Percentiles rank a stretch among this genome's conserved stretches.
Conservation (phyloP, 768 basidiomycete species). For the Heimioporus sp. region DNA sequence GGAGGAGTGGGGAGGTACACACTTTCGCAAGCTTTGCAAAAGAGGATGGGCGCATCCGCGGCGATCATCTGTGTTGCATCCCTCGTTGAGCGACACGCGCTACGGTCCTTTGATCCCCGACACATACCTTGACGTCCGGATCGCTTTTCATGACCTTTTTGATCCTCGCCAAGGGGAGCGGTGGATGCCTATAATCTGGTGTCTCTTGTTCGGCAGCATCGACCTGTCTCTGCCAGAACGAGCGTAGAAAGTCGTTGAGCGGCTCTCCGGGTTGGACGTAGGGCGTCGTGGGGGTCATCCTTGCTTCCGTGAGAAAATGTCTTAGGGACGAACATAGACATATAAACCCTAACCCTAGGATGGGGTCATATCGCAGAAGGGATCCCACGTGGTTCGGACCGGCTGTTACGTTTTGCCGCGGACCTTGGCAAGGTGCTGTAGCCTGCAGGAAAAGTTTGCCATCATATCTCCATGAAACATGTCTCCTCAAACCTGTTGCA, state of each 20-base stretch:
- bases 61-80: slow-evolving; percentile 81
- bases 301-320: slow-evolving; percentile 18
- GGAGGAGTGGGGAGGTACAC: slow-evolving; percentile 32
- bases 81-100: slow-evolving; percentile 3
- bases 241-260: slow-evolving; percentile 80
- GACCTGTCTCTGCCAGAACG: slow-evolving; percentile 90
- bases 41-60: slow-evolving; percentile 93
- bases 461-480: too few relatives aligned
- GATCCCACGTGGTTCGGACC: too few relatives aligned
- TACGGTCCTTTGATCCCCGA: background rate
- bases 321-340: background rate
- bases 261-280: slow-evolving; percentile 83
- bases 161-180: slow-evolving; percentile 90
- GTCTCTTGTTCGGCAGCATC: slow-evolving; percentile 85
- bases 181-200: slow-evolving; percentile 84
- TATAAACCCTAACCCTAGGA: slow-evolving; percentile 26
- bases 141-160: slow-evolving; percentile 99
- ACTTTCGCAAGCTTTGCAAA: slow-evolving; percentile 99
- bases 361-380: slow-evolving; percentile 12
- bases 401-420: too few relatives aligned
- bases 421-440: too few relatives aligned
- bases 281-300: slow-evolving; percentile 44
- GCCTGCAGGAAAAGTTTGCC: too few relatives aligned
- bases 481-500: too few relatives aligned
- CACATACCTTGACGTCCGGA: slow-evolving; percentile 87